Conservation (phyloP, 2,329 filamentous ascomycete species). For the Cercospora sojina region DNA sequence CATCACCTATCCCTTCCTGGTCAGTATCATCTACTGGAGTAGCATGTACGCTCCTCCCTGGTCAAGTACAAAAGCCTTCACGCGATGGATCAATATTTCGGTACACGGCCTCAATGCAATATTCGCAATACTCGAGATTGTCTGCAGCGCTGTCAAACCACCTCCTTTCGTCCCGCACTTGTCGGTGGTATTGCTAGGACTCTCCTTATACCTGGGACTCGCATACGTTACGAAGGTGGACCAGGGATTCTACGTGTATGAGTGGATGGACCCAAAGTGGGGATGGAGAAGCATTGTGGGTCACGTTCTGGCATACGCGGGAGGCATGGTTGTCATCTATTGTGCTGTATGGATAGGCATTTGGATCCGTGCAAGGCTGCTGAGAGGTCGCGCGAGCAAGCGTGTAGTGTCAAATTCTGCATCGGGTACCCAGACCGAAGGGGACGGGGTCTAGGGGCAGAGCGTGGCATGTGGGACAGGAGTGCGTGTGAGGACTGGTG, state of each 20-base stretch:
- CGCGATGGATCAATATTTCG: conserved; percentile 22
- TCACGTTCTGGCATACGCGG: conserved; percentile 19
- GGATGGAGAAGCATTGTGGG: conserved; percentile 16
- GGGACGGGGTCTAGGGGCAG: neutral
- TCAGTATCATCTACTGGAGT: conserved; percentile 19
- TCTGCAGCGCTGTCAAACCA: conserved; percentile 12
- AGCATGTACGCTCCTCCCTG: conserved; percentile 18
- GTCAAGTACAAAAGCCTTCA: conserved; percentile 7
- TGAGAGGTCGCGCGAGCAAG: neutral
- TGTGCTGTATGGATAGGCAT: conserved; percentile 14
- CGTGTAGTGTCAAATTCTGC: neutral
- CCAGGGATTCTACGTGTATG: conserved; percentile 15
- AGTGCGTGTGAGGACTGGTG: neutral
- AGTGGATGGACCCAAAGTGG: conserved; percentile 21
- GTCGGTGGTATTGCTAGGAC: conserved; percentile 6
- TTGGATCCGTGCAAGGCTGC: conserved; percentile 6
- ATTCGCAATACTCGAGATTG: conserved; percentile 19
- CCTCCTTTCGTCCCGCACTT: conserved; percentile 16
- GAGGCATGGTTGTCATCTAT: conserved; percentile 15
- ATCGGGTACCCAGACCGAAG: neutral
- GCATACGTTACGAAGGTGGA: conserved; percentile 17
- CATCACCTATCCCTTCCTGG: conserved; percentile 10
- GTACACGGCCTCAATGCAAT: conserved; percentile 21
- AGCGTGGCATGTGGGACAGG: neutral
- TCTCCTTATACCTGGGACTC: conserved; percentile 17